Conservation (phyloP, 1,284 basidiomycete species). For the Papiliotrema nemorosa region DNA sequence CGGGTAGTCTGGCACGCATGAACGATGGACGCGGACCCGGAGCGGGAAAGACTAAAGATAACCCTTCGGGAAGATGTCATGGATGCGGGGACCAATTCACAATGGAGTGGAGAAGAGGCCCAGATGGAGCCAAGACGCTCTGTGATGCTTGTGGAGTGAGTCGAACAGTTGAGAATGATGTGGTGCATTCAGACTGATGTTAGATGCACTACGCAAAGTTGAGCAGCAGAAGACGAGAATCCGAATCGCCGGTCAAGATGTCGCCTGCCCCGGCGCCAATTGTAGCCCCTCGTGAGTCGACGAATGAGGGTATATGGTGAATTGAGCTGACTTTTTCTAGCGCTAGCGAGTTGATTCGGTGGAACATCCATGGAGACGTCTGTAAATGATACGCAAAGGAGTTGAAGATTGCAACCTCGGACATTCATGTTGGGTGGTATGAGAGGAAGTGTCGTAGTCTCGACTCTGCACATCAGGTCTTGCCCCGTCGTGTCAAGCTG, state of each 20-base stretch:
- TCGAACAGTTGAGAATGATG: background rate
- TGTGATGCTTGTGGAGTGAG: slow-evolving; percentile 13
- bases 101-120: slow-evolving; percentile 9
- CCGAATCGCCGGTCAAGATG: background rate
- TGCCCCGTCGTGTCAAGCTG: no score
- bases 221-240: background rate
- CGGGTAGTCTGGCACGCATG: no score
- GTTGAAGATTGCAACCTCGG: no score
- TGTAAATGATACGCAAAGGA: no score
- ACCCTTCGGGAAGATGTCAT: slow-evolving; percentile 6
- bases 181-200: background rate
- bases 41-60: background rate
- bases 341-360: no score
- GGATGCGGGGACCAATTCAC: slow-evolving; percentile 6
- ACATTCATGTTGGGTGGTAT: no score
- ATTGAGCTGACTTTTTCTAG: no score
- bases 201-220: slow-evolving; percentile 7
- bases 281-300: background rate
- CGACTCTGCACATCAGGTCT: no score
- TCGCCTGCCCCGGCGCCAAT: background rate
- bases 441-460: no score
- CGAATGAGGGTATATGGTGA: no score
- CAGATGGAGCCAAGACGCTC: slow-evolving; percentile 10
- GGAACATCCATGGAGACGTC: no score
- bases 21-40: no score